Base-by-base conservation (phyloP, 179 eudicot genomes). In the Silene noctiflora region DNA sequence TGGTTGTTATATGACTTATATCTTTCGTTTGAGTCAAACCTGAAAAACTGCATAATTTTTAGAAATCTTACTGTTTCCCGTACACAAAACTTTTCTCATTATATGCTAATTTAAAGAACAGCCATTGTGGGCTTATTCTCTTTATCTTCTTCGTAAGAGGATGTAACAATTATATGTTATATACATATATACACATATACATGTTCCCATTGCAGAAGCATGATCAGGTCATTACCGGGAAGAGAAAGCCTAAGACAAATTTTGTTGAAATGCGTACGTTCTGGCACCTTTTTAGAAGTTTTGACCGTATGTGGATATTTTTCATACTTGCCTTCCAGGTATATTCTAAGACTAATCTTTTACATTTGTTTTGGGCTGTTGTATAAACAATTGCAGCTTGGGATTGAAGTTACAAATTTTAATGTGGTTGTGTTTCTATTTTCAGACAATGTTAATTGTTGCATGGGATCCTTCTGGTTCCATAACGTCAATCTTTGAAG, bases 201-300 rank as follows among this genome's bases (percentile, higher is more conserved):
- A 53, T 56, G 4, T 70, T 55, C 71, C 35, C 24, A 75, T 81
- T 71, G 75, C 90, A 95, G 97, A 84, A 81, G 80, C 83, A 64
- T 48, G 87, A 89, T 75, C 88, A 81, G 66, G 90, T 83, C 72
- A 73, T 81, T 24, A 33, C 78, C 46, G 97, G 91, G 69, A 90
- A 85, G 81, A 89, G 93, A 84, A 93, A 93, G 84, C 97, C 97
- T 27, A 96, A 96, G 86, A 90, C 91, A 69, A 93, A 93, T 83
- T 96, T 96, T 84, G 99, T 93, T 78, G 99, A 96, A 89, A 79
- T 90, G 77, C 98, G 98, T 16, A 93, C 99, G 48, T 96, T 96
- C 86, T 93, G 85, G 91, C 98, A 96, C 84, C 89, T 93, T 67
- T 96, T 80, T 74, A 89, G 97, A 81, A 94, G 97, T 87, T 96